Evolutionary conservation across 2,329 filamentous ascomycete species (phyloP).

Genomic region (Thielaviopsis punctulata): DNA sequence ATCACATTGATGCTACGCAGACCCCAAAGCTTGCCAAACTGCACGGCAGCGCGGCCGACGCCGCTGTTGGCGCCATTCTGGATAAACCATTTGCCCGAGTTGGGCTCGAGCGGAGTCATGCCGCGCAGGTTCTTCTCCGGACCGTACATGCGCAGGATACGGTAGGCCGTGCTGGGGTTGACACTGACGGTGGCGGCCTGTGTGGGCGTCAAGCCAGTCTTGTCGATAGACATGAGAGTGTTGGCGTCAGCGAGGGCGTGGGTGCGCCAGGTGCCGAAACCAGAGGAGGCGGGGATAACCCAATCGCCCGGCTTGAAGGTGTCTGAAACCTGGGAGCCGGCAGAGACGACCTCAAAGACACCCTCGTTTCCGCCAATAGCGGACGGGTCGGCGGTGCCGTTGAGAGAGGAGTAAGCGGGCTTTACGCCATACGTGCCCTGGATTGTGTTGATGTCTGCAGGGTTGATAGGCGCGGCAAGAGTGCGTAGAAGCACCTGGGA

Average conservation of each 20-base stretch:
- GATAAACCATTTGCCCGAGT: conserved; percentile 70
- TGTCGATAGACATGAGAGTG: conserved; percentile 52
- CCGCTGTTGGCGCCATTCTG: conserved; percentile 95
- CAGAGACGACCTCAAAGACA: conserved; percentile 70
- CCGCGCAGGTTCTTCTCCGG: conserved; percentile 28
- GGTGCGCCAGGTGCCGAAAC: conserved; percentile 89
- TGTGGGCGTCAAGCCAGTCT: conserved; percentile 49
- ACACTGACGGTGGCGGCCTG: conserved; percentile 81
- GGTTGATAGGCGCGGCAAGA: conserved; percentile 85
- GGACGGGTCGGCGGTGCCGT: conserved; percentile 61
- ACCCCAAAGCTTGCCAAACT: conserved; percentile 73
- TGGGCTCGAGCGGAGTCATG: conserved; percentile 27
- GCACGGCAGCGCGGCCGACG: conserved; percentile 80
- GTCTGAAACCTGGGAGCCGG: conserved; percentile 36
- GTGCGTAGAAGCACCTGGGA: conserved; percentile 60
- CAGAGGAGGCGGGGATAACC: conserved; percentile 72
- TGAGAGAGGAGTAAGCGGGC: conserved; percentile 54
- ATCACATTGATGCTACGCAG: conserved; percentile 82
- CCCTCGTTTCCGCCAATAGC: conserved; percentile 83
- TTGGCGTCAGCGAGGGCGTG: conserved; percentile 51
- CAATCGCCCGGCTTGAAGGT: conserved; percentile 61
- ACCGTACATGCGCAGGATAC: conserved; percentile 69
- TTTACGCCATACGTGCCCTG: conserved; percentile 90
- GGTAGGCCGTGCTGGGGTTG: conserved; percentile 87
- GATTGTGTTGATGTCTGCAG: conserved; percentile 93